phyloP scores from a whole-genome alignment of 176 grass and related monocot genomes.

The bread wheat (Triticum aestivum) region IWGSC_CS_RefSeq_v2.1 NC_057795.1:332289161-332289660 shows the following conservation, averaged over 20 bases:
- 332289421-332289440: constrained; percentile 75
- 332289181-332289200: constrained; percentile 68
- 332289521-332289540: constrained; percentile 62
- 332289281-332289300: constrained; percentile 8
- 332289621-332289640: neutral
- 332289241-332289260: neutral
- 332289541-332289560: constrained; percentile 59
- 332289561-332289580: constrained; percentile 73
- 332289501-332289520: constrained; percentile 60
- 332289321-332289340: constrained; percentile 81
- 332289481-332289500: constrained; percentile 61
- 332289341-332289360: constrained; percentile 37
- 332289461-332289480: constrained; percentile 72
- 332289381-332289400: constrained; percentile 68
- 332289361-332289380: constrained; percentile 62
- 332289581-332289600: constrained; percentile 56
- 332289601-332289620: constrained; percentile 45
- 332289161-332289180: constrained; percentile 50
- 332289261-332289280: neutral
- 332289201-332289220: constrained; percentile 50
- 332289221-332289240: constrained; percentile 26
- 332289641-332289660: neutral
- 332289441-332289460: constrained; percentile 87
- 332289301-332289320: constrained; percentile 6
- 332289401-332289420: constrained; percentile 72